Evolutionary conservation across 139 green algal genomes (phyloP), one percentile per base, ranked within the genome.

Genomic region (Chlamydomonas sp.): DNA sequence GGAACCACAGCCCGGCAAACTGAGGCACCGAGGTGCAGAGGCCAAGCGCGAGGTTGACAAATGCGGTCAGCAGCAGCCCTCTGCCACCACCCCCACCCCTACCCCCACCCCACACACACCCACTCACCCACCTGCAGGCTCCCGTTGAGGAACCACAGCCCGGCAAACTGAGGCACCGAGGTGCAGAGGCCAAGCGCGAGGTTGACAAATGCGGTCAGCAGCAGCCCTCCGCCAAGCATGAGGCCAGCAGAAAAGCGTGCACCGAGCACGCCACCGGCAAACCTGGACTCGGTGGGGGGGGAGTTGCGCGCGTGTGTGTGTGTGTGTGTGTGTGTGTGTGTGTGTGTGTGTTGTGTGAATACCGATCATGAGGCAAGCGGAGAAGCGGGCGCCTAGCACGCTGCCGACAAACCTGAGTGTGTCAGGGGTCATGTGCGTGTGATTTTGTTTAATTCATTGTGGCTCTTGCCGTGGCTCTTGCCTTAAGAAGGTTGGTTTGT

Each of bases 11-110:
- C 1, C 59, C 57, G 22, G 69, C 63, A 2, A 75, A 90, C 77
- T 78, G 85, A 22, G 76, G 48, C 20, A 94, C 79, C 16, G 79
- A 86, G 34, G 75, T 74, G 48, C 79, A 79, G 60, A 88, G 88
- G 22, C 91, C 92, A 75, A 98, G 97, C 0, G 74, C 67, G 35
- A 96, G 75, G 79, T 98, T 98, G 58, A 95, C 79, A 6, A 87
- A 35, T 0, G 89, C 90, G 2, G 93, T 97, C 48, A 84, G 81
- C 35, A 89, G 82, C 35, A 98, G 81, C 3, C 93, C 93, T 20
- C 86, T 74, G 2, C 79, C 90, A n/a, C n/a, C n/a, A n/a, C n/a
- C n/a, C n/a, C n/a, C n/a, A n/a, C n/a, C n/a, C n/a, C n/a, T n/a
- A n/a, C n/a, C n/a, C n/a, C n/a, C n/a, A n/a, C n/a, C n/a, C n/a